Percentiles rank a stretch among this genome's conserved stretches.
Conservation (phyloP, 2,329 filamentous ascomycete genomes). For the Diaporthe velutina region DNA sequence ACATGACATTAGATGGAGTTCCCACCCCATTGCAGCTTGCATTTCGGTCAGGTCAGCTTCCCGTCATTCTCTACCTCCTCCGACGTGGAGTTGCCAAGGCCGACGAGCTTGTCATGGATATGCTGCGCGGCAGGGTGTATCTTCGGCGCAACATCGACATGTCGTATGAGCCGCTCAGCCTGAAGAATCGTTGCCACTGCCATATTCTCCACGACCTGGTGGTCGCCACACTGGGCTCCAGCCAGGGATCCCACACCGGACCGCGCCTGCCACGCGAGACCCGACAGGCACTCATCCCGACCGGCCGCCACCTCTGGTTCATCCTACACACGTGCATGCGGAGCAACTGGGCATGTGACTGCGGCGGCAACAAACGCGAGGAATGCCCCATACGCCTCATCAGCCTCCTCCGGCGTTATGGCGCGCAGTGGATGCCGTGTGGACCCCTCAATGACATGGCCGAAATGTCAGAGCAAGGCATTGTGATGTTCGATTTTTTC, state of each 20-base stretch:
- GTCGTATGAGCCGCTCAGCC: too few relatives aligned
- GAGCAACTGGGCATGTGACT: not conserved
- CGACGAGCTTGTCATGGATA: not conserved
- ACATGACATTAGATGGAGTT: too few relatives aligned
- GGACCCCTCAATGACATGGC: not conserved
- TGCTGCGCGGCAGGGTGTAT: not conserved
- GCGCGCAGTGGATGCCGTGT: not conserved
- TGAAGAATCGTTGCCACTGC: not conserved
- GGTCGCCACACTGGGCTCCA: not conserved
- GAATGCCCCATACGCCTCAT: not conserved
- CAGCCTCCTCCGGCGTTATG: not conserved
- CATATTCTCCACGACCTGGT: not conserved
- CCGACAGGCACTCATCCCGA: not conserved
- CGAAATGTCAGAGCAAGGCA: too few relatives aligned
- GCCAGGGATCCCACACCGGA: not conserved
- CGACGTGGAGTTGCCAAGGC: not conserved
- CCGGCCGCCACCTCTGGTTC: not conserved
- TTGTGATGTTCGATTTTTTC: too few relatives aligned
- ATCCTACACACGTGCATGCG: not conserved
- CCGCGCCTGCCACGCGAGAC: not conserved
- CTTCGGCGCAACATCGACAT: too few relatives aligned
- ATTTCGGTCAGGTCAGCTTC: not conserved
- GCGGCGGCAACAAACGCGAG: not conserved
- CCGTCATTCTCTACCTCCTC: not conserved
- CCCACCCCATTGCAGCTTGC: not conserved